Base-by-base conservation (phyloP, 2,329 filamentous ascomycete species). In the Diaporthe citri region DNA sequence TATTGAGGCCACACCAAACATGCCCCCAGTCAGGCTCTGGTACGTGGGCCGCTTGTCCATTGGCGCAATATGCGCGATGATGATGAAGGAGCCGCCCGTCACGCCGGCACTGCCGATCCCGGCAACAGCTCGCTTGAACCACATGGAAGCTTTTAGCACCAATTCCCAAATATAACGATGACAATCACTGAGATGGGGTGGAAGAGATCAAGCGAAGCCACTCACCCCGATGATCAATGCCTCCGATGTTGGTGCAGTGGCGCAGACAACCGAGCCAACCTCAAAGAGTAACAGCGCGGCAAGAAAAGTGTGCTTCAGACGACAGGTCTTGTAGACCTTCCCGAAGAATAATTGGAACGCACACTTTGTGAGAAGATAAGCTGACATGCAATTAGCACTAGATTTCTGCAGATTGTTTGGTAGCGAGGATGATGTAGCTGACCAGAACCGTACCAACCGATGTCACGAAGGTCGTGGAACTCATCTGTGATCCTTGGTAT, bases 391-490 rank as follows among this genome's bases (percentile, higher is more conserved):
- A 48, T 46, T 31, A 48, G 25, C 7, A 5, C 3, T 25, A 13
- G 1, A 12, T 4, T 31, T 12, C 7, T 20, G n/a, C 15, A 7
- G 36, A 25, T 17, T 2, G 31, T 20, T 20, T 17, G 20, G 1
- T 9, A 34, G 15, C 6, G 55, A 22, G 9, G 31, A 36, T 31
- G 55, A 9, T 43, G 13, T 20, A 39, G 31, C 56, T 34, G 17
- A 48, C 69, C 69, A 9, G 55, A 71, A 12, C 84, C 86, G 74
- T 88, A 88, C 86, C 87, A 88, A 28, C 84, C 85, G 10, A 87
- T 81, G 70, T 86, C 83, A 15, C 81, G 79, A 1, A 85, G 79
- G 43, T 82, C 78, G 22, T 83, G 78, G 77, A 83, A 80, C 17
- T 80, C 82, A 73, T 78, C 82, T 0, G 84, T 85, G 69, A 85